Evolutionary conservation across 2,329 filamentous ascomycete genomes (phyloP).

Genomic region (Neopestalotiopsis sp.): DNA sequence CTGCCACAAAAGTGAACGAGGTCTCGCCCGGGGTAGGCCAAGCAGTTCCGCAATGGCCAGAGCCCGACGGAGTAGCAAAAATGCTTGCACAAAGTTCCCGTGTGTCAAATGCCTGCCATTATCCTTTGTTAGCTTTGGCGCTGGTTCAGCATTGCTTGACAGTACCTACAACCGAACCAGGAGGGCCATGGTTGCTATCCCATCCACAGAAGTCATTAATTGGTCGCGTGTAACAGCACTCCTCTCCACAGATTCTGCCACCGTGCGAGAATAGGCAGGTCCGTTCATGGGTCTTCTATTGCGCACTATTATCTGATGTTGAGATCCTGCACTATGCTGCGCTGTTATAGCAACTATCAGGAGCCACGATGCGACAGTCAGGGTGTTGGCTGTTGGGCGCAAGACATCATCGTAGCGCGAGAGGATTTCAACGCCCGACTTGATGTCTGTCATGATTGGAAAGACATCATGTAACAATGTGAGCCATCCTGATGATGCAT

Average conservation of each 20-base stretch:
- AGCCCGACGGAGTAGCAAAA: not conserved
- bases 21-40: not conserved
- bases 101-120: not conserved
- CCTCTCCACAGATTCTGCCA: not conserved
- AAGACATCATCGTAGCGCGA: not conserved
- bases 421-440: conserved; percentile 1
- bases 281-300: not conserved
- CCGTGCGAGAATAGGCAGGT: not conserved
- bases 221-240: not conserved
- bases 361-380: conserved; percentile 6
- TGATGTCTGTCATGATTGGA: conserved; percentile 5
- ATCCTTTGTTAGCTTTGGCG: not conserved
- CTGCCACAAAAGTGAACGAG: not conserved
- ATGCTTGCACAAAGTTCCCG: conserved; percentile 1
- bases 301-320: not conserved
- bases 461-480: conserved; percentile 3
- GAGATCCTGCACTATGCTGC: not conserved
- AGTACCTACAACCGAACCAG: not conserved
- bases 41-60: conserved; percentile 5
- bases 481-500: not conserved
- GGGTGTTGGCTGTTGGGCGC: not conserved
- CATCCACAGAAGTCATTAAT: not conserved
- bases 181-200: not conserved
- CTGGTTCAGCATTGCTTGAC: not conserved
- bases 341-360: not conserved